Evolutionary conservation across 305 asterid species (phyloP).

Genomic region (Stenogyne calaminthoides): DNA sequence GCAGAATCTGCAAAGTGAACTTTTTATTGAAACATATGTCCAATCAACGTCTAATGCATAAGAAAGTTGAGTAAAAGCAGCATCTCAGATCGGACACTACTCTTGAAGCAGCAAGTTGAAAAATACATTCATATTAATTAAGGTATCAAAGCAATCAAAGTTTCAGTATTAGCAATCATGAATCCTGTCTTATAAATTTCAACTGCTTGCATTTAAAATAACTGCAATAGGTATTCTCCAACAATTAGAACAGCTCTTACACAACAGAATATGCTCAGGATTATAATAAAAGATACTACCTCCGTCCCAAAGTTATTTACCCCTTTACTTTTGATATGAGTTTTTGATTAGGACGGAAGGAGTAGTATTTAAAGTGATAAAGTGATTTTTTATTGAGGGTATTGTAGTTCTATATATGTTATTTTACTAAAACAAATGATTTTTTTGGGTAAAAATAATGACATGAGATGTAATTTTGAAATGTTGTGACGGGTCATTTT

Average conservation of each 20-base stretch:
- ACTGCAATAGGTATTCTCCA: neutral
- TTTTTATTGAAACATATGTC: slow-evolving; percentile 25
- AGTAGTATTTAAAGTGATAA: too few species aligned
- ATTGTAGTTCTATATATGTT: too few species aligned
- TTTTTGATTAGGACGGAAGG: too few species aligned
- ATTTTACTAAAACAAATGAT: too few species aligned
- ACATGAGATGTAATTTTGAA: too few species aligned
- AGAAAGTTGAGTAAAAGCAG: slow-evolving; percentile 6
- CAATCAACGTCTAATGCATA: slow-evolving; percentile 3
- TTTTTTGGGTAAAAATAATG: too few species aligned
- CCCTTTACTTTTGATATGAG: too few species aligned
- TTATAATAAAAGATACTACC: neutral
- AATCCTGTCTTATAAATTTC: neutral
- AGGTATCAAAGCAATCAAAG: neutral
- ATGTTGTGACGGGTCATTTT: too few species aligned
- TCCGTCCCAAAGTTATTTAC: too few species aligned
- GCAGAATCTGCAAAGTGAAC: slow-evolving; percentile 70
- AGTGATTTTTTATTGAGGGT: too few species aligned
- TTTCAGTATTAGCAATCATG: slow-evolving; percentile 14
- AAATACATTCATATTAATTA: neutral
- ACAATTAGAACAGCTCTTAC: neutral
- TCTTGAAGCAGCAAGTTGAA: slow-evolving; percentile 12
- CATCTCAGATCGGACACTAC: neutral
- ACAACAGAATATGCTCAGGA: neutral
- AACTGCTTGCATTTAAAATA: neutral